A percentile compares a stretch with the other conserved stretches of the same genome.
phyloP scores from a whole-genome alignment of 2,329 filamentous ascomycete genomes.

The Microascus cirrosus region DNA sequence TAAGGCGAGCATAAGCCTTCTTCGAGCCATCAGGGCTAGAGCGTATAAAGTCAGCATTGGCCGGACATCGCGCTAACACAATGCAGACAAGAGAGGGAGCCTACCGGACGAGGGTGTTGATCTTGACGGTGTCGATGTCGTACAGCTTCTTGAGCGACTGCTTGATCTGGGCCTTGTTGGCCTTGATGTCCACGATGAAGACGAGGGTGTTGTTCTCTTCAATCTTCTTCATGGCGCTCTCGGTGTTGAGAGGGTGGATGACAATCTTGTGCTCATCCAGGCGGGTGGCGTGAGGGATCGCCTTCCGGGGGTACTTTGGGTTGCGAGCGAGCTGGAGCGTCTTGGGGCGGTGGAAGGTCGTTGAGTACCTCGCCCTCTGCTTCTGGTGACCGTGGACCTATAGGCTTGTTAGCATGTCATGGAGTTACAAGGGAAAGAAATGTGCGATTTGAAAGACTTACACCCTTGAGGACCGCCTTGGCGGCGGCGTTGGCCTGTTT shows the following conservation, averaged over 20 bases:
- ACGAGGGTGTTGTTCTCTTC: conserved; percentile 99
- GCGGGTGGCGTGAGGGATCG: conserved; percentile 76
- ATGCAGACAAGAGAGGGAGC: conserved; percentile 15
- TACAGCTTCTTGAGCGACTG: conserved; percentile 97
- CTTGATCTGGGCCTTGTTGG: conserved; percentile 99
- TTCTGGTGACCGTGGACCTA: conserved; percentile 62
- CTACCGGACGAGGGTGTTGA: conserved; percentile 98
- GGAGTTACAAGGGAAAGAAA: neutral
- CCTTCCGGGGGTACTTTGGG: conserved; percentile 96
- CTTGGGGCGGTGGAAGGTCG: conserved; percentile 97
- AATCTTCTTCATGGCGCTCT: conserved; percentile 99
- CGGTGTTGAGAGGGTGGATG: conserved; percentile 97
- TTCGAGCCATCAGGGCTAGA: conserved; percentile 84
- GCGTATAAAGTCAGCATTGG: conserved; percentile 9
- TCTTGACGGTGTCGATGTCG: conserved; percentile 95
- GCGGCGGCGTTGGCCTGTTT: conserved; percentile 91
- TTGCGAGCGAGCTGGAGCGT: conserved; percentile 82
- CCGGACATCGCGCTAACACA: too few species aligned
- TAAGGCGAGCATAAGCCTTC: conserved; percentile 97
- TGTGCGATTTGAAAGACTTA: conserved; percentile 43
- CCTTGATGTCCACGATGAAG: conserved; percentile 93
- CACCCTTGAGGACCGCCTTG: conserved; percentile 92
- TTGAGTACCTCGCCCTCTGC: conserved; percentile 83
- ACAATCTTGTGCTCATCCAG: conserved; percentile 98
- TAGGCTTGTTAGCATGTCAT: neutral